Base-by-base conservation (phyloP, 2,329 filamentous ascomycete genomes). In the Bertia moriformis region DNA sequence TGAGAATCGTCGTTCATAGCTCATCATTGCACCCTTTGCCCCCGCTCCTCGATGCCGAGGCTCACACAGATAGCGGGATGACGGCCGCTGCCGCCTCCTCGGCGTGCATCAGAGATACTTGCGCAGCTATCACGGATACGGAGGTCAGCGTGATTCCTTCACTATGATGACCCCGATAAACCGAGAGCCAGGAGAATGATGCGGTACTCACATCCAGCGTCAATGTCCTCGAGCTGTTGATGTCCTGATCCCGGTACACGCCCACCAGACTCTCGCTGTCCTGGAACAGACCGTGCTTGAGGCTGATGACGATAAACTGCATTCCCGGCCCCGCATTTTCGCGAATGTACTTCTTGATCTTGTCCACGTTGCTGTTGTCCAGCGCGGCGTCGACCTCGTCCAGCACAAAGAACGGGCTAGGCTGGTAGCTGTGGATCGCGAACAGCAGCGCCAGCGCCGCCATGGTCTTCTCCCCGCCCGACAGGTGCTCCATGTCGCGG, bases 401-500 rank as follows among this genome's bases (percentile, higher is more conserved):
- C 4, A 98, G 76, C 22, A 98, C 91, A 57, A 98, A 98, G 67
- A 98, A 98, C 0, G 91, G 91, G 43, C 77, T 85, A 0, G 91
- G 89, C 55, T 94, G 88, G 64, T 89, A 98, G 43, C 82, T 88
- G 65, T 98, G 91, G 41, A 98, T 88, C 17, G 91, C 89, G 56
- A 98, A 98, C 4, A 98, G 71, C 32, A 98, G 69, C 14, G 91
- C 91, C 27, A 98, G 67, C 13, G 91, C 91, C 2, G 91, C 91
- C 80, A 98, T 98, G 0, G 91, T 98, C 69, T 98, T 98, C 62
- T 98, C 91, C 40, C 91, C 91, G 51, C 91, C 91, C 1, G 86
- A 94, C 10, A 98, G 67, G 56, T 95, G 91, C 59, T 98, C 91
- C 91, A 98, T 98, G 58, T 98, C 91, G 50, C 91, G 76, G 73